phyloP scores from a whole-genome alignment of 176 grass and related monocot genomes.

The Musa schizocarpa region DNA sequence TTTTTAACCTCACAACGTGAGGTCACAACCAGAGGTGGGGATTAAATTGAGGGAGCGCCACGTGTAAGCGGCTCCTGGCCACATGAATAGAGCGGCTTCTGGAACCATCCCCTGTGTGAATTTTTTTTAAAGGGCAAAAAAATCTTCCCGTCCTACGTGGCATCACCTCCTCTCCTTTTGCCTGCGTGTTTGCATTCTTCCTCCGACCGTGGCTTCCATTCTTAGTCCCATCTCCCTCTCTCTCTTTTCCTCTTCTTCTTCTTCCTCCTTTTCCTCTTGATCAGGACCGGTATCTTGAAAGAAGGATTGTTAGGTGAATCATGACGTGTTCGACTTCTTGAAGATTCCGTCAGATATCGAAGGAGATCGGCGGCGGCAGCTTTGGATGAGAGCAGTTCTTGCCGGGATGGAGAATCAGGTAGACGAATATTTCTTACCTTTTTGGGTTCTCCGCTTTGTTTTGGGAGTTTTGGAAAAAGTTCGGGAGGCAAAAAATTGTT shows the following conservation, averaged over 20 bases:
- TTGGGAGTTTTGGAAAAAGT: no score
- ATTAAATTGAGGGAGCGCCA: constrained; percentile 8
- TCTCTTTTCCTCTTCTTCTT: not conserved
- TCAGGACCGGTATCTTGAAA: constrained; percentile 3
- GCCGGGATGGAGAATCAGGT: no score
- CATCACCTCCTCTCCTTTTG: not conserved
- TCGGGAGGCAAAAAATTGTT: no score
- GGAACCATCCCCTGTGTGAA: constrained; percentile 6
- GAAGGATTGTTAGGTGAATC: not conserved
- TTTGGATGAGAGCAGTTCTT: no score
- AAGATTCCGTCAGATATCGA: no score
- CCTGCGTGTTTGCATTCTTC: no score
- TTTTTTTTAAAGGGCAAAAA: not conserved
- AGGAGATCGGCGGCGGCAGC: no score
- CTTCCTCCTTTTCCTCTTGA: constrained; percentile 8
- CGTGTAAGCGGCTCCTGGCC: not conserved
- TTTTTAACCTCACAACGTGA: not conserved
- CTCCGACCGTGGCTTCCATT: not conserved
- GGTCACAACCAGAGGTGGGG: not conserved
- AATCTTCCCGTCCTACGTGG: constrained; percentile 21
- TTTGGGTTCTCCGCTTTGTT: no score
- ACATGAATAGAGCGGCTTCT: constrained; percentile 18
- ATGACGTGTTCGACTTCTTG: not conserved
- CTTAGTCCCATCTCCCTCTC: not conserved
- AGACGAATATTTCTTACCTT: no score